These are phyloP conservation scores for Magnaporthiopsis incrustans DNA, from an alignment of 2,329 filamentous ascomycete species.

Conservation along the genomic window DNA sequence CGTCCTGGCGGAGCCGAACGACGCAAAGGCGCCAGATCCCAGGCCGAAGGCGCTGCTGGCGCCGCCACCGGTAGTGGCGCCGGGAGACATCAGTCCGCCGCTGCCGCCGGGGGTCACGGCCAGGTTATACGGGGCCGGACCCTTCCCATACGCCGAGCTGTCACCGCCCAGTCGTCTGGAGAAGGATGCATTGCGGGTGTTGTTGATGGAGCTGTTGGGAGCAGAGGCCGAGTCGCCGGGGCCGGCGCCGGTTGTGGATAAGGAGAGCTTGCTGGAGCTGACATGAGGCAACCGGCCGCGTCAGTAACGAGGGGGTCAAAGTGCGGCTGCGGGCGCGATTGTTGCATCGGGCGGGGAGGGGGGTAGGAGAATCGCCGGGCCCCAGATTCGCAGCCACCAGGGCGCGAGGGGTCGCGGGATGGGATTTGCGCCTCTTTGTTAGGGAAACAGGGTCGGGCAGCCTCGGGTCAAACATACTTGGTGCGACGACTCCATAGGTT, in stretches of 20 bases:
- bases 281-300: not conserved
- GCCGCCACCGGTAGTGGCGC: constrained; percentile 47
- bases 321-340: not conserved
- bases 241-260: constrained; percentile 58
- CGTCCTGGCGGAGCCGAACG: constrained; percentile 82
- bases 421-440: not conserved
- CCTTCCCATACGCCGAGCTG: constrained; percentile 64
- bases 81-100: constrained; percentile 57
- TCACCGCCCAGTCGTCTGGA: constrained; percentile 70
- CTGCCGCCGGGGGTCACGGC: constrained; percentile 55
- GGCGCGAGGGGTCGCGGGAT: not conserved
- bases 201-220: constrained; percentile 49
- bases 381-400: not conserved
- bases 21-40: constrained; percentile 91
- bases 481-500: constrained; percentile 73
- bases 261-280: constrained; percentile 83
- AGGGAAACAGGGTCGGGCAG: not conserved
- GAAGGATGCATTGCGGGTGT: constrained; percentile 51
- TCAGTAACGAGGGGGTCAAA: not conserved
- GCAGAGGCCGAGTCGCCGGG: constrained; percentile 39
- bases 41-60: constrained; percentile 88
- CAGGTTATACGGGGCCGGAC: constrained; percentile 66
- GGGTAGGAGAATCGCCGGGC: not conserved
- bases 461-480: constrained; percentile 50
- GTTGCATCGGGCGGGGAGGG: constrained; percentile 1